These are phyloP conservation scores for Patellifolia procumbens DNA, from an alignment of 179 eudicot species.

Conservation along the genomic window DNA sequence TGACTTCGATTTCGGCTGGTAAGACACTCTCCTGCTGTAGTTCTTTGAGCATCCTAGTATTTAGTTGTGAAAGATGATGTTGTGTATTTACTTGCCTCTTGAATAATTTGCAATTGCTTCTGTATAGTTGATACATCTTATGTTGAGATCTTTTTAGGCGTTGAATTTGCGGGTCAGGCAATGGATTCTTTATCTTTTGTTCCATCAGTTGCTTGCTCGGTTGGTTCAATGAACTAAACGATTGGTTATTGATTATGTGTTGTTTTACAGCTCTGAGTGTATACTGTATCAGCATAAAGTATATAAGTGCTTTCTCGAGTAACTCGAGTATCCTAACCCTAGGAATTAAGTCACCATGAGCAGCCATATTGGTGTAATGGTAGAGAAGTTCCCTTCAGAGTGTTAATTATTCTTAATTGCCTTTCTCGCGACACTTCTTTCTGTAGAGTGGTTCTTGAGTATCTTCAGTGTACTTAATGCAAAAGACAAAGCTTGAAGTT, in stretches of 20 bases:
- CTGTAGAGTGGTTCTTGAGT: background rate
- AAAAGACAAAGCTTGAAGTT: background rate
- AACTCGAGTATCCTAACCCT: background rate
- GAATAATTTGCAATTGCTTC: background rate
- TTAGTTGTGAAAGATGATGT: background rate
- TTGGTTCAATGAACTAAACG: background rate
- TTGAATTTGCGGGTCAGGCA: background rate
- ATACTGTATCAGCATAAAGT: background rate
- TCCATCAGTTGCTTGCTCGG: background rate
- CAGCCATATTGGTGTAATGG: background rate
- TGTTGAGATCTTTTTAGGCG: background rate
- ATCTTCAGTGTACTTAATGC: background rate
- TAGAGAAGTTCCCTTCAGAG: background rate
- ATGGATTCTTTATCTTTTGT: background rate
- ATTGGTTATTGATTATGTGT: background rate
- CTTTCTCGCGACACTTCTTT: background rate
- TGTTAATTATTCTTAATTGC: background rate
- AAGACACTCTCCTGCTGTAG: slow-evolving; percentile 1
- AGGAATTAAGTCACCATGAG: background rate
- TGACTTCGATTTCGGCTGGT: slow-evolving; percentile 69
- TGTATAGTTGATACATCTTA: background rate
- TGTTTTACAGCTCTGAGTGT: background rate
- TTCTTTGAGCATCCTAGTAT: background rate
- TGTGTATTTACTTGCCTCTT: background rate
- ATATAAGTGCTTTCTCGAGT: background rate